Conservation (phyloP, 2,329 filamentous ascomycete genomes). For the Macrophomina phaseolina region DNA sequence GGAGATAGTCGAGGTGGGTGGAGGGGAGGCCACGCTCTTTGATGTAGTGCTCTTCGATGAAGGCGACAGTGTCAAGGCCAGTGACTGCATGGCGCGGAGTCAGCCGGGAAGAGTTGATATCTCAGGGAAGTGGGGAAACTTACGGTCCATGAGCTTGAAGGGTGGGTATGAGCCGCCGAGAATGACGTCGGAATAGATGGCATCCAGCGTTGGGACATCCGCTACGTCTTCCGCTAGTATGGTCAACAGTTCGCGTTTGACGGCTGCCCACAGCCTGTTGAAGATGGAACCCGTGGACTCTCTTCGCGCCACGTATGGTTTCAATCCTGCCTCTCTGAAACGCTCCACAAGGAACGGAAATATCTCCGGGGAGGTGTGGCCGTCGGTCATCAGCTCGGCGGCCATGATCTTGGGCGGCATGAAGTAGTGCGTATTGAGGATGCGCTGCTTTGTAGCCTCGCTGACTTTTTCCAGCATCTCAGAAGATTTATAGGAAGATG, state of each 20-base stretch:
- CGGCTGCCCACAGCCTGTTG: slow-evolving; percentile 63
- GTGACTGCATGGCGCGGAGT: slow-evolving; percentile 37
- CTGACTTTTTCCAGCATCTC: slow-evolving; percentile 55
- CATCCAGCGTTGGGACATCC: slow-evolving; percentile 56
- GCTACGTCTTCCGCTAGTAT: slow-evolving; percentile 59
- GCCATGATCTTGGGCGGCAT: slow-evolving; percentile 52
- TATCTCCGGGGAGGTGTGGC: slow-evolving; percentile 50
- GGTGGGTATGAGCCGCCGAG: slow-evolving; percentile 34
- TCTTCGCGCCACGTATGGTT: slow-evolving; percentile 51
- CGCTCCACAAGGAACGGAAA: slow-evolving; percentile 54
- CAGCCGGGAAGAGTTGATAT: no score
- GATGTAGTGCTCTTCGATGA: slow-evolving; percentile 62
- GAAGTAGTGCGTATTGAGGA: slow-evolving; percentile 60
- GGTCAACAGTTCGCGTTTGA: slow-evolving; percentile 58
- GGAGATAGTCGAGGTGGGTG: slow-evolving; percentile 52
- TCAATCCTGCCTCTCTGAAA: slow-evolving; percentile 48
- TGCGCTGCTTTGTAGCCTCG: slow-evolving; percentile 43
- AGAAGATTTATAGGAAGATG: slow-evolving; percentile 58
- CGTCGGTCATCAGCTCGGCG: slow-evolving; percentile 62
- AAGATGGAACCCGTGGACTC: slow-evolving; percentile 62
- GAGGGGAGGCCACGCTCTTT: slow-evolving; percentile 52
- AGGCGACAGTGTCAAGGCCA: slow-evolving; percentile 59
- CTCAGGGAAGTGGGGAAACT: not conserved
- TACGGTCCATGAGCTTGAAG: slow-evolving; percentile 53
- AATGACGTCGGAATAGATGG: slow-evolving; percentile 52